A percentile compares a stretch with the other conserved stretches of the same genome.
Evolutionary conservation across 2,329 filamentous ascomycete genomes (phyloP).

Genomic region (Saccharata proteae): DNA sequence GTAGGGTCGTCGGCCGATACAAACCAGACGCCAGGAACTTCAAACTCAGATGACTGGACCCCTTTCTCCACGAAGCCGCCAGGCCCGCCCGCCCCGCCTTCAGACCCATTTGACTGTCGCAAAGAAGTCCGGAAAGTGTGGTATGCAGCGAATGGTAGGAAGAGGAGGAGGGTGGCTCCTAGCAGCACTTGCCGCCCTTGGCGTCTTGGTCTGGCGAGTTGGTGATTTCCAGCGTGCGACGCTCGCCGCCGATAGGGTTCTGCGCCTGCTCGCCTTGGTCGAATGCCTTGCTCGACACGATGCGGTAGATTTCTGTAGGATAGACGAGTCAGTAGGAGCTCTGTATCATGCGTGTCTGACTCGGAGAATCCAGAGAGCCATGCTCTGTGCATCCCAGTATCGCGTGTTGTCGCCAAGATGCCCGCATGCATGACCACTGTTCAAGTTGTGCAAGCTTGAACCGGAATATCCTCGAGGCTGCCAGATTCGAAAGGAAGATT

Average conservation of each 20-base stretch:
- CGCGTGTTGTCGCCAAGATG: no score
- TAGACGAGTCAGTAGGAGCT: no score
- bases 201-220: constrained; percentile 69
- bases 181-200: constrained; percentile 77
- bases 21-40: no score
- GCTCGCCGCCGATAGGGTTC: constrained; percentile 60
- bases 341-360: no score
- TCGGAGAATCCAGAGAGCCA: no score
- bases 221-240: constrained; percentile 72
- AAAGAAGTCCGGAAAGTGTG: constrained; percentile 6
- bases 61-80: constrained; percentile 8
- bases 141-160: constrained; percentile 10
- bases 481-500: neutral
- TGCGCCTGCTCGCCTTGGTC: constrained; percentile 76
- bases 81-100: constrained; percentile 2
- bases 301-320: constrained; percentile 89
- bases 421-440: no score
- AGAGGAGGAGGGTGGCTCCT: constrained; percentile 25
- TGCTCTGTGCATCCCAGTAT: no score
- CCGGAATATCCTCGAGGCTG: neutral
- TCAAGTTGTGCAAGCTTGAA: no score
- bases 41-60: no score
- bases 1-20: no score
- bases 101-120: constrained; percentile 5
- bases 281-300: constrained; percentile 94